Evolutionary conservation across 2,329 filamentous ascomycete species (phyloP).

Genomic region (Botrytis fabae): DNA sequence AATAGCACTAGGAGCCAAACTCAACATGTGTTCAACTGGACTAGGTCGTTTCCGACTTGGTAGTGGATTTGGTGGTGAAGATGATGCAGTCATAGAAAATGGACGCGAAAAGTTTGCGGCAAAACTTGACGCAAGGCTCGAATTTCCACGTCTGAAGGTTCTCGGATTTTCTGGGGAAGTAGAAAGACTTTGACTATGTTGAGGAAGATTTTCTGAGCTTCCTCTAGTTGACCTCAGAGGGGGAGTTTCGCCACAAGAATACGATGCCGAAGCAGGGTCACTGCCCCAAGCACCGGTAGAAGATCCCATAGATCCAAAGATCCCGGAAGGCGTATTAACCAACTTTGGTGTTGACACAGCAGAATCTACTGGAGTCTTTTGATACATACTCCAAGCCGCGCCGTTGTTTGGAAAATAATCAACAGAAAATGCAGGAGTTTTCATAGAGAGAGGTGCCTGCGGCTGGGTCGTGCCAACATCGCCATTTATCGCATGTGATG

Average conservation of each 20-base stretch:
- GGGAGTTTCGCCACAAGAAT: constrained; percentile 63
- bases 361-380: constrained; percentile 55
- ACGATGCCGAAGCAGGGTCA: constrained; percentile 57
- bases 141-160: constrained; percentile 54
- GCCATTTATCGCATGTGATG: constrained; percentile 50
- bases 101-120: constrained; percentile 54
- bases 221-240: constrained; percentile 50
- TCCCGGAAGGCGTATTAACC: constrained; percentile 55
- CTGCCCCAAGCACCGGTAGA: constrained; percentile 55
- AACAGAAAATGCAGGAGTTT: constrained; percentile 65
- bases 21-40: constrained; percentile 61
- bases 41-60: constrained; percentile 55
- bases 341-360: constrained; percentile 57
- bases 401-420: constrained; percentile 65
- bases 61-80: constrained; percentile 49
- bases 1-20: constrained; percentile 48
- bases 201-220: constrained; percentile 50
- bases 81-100: constrained; percentile 41
- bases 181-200: constrained; percentile 53
- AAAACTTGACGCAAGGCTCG: constrained; percentile 56
- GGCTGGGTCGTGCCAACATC: constrained; percentile 58
- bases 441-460: constrained; percentile 63
- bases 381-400: constrained; percentile 53
- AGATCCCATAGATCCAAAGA: constrained; percentile 58
- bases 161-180: constrained; percentile 58